A percentile compares a stretch with the other conserved stretches of the same genome.
phyloP scores from a whole-genome alignment of 2,329 filamentous ascomycete genomes.

The Fusarium mangiferae region DNA sequence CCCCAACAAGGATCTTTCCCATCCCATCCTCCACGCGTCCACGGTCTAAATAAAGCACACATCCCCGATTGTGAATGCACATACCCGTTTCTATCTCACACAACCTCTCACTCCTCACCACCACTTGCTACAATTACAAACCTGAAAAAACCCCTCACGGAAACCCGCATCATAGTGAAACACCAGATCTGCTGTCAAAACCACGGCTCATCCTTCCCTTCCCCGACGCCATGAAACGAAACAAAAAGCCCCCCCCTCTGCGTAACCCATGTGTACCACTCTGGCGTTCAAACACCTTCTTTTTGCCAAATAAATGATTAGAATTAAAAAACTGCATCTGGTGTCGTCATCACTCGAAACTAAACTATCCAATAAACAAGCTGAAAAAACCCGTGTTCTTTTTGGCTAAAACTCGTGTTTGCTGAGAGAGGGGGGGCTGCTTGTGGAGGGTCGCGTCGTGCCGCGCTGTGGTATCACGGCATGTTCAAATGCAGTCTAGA shows the following conservation, averaged over 20 bases:
- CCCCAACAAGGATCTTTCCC: neutral
- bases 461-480: slow-evolving; percentile 18
- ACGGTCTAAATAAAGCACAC: slow-evolving; percentile 4
- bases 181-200: slow-evolving; percentile 34
- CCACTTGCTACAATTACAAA: neutral
- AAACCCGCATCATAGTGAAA: slow-evolving; percentile 16
- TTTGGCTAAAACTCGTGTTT: slow-evolving; percentile 5
- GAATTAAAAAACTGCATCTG: neutral
- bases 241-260: neutral
- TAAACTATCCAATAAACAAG: neutral
- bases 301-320: neutral
- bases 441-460: slow-evolving; percentile 30
- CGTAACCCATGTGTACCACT: neutral
- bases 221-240: slow-evolving; percentile 14
- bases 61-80: neutral
- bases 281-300: neutral
- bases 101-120: neutral
- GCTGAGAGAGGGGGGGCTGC: neutral
- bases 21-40: neutral
- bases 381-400: neutral
- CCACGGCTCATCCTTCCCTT: slow-evolving; percentile 30
- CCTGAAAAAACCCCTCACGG: neutral
- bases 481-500: neutral
- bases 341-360: neutral
- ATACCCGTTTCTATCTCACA: slow-evolving; percentile 9